Evolutionary conservation across 768 basidiomycete genomes (phyloP), one percentile per base, ranked within the genome.

Genomic region (Imleria badia): DNA sequence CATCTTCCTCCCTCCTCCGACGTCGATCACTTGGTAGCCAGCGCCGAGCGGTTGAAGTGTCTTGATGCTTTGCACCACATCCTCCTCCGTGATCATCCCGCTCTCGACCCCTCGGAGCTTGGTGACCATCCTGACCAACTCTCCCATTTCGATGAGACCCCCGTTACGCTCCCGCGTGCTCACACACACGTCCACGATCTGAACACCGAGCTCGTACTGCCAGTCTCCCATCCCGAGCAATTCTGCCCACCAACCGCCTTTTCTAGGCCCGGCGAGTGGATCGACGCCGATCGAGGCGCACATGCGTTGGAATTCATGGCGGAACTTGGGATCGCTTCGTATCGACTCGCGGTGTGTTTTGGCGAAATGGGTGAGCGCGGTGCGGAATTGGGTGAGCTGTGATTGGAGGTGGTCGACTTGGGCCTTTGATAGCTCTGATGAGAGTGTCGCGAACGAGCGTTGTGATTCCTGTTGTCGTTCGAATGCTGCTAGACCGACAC

Each of bases 301-400:
- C 93, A 99, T 97, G 54, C 91, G 88, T 60, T 94, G 91, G 73
- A 98, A 98, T 19, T 85, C 88, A 77, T 88, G 89, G 5, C 97
- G 81, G 69, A 99, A 95, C 4, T 81, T 79, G 2, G 96, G 93
- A 60, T 96, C 89, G 47, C 78, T 77, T 53, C 84, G 82, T 66
- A 99, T 98, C 52, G 87, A 83, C 40, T 87, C 83, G 46, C 92
- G 86, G 69, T 98, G 94, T 10, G 84, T 84, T 23, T 82, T 73
- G 2, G 94, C 92, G 63, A 98, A 99, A 54, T 79, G 80, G 4
- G 81, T 72, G 45, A 98, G 83, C 0, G 91, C 84, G 3, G 84
- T 76, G 62, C 91, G 90, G 73, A 98, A 97, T 46, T 90, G 86
- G 51, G 81, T 77, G 54, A 98, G 83, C 66, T 97, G 92, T 0